Evolutionary conservation across 441 rosid genomes (phyloP).

Genomic region (Gossypium gossypioides): DNA sequence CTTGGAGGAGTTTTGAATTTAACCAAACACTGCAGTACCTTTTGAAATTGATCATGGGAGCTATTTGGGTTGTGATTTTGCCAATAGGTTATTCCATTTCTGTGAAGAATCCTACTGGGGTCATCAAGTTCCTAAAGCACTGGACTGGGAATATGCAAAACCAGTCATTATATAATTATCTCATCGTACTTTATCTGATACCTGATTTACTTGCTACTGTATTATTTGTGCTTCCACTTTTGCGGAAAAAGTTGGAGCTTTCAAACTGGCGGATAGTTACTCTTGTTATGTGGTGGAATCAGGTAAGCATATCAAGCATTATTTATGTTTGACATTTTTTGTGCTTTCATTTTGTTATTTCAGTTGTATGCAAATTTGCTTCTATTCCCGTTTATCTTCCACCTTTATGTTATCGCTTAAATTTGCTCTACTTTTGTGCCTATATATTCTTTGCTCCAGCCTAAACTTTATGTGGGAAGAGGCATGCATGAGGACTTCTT

Average conservation of each 20-base stretch:
- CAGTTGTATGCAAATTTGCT: neutral
- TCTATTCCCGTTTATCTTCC: constrained; percentile 1
- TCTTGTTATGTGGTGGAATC: constrained; percentile 94
- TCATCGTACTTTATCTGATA: constrained; percentile 49
- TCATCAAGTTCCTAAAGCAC: constrained; percentile 47
- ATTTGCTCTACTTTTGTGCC: neutral
- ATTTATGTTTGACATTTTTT: neutral
- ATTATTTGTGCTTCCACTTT: constrained; percentile 55
- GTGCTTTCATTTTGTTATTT: neutral
- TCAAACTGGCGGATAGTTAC: constrained; percentile 52
- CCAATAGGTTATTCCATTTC: constrained; percentile 62
- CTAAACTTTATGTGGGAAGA: constrained; percentile 74
- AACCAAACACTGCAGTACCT: constrained; percentile 54
- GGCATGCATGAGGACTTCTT: constrained; percentile 81
- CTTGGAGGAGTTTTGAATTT: constrained; percentile 54
- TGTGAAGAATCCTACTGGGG: constrained; percentile 50
- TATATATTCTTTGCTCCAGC: constrained; percentile 32
- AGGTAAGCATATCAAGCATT: constrained; percentile 34
- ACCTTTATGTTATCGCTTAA: neutral
- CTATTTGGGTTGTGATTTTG: constrained; percentile 63
- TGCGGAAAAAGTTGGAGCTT: constrained; percentile 59
- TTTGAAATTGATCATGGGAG: constrained; percentile 56
- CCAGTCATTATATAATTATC: constrained; percentile 52
- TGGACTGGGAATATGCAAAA: constrained; percentile 57
- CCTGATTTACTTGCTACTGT: constrained; percentile 59